Percentiles rank a stretch among this genome's conserved stretches.
phyloP scores from a whole-genome alignment of 495 filamentous ascomycete species.

The Daldinia grandis region DNA sequence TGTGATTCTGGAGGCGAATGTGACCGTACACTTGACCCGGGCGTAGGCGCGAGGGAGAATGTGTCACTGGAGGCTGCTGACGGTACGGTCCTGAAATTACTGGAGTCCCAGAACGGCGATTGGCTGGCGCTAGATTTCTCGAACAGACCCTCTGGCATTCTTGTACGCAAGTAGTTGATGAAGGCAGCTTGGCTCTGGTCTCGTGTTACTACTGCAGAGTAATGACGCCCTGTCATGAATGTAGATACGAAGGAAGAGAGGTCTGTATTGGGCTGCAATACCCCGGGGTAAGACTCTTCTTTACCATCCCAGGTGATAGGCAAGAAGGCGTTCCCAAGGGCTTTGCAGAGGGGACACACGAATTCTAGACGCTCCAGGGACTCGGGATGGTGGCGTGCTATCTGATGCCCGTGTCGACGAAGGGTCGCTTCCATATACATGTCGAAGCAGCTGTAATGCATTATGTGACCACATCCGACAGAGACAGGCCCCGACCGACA shows the following conservation, averaged over 20 bases:
- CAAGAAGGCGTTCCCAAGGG: conserved; percentile 92
- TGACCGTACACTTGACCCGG: conserved; percentile 42
- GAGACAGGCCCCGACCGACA: conserved; percentile 81
- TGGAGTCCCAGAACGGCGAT: conserved; percentile 32
- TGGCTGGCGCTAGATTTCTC: conserved; percentile 59
- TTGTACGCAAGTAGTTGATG: conserved; percentile 66
- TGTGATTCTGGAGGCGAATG: conserved; percentile 47
- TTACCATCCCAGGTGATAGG: conserved; percentile 96
- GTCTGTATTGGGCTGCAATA: conserved; percentile 61
- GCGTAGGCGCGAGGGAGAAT: conserved; percentile 38
- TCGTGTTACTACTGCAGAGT: conserved; percentile 51
- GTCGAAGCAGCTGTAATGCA: conserved; percentile 98
- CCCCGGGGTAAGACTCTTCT: conserved; percentile 78
- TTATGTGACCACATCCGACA: conserved; percentile 95
- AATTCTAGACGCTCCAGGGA: conserved; percentile 80
- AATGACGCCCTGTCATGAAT: conserved; percentile 49
- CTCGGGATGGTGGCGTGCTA: conserved; percentile 92
- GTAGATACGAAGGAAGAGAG: conserved; percentile 73
- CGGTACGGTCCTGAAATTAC: conserved; percentile 33
- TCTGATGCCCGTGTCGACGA: conserved; percentile 86
- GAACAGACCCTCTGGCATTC: conserved; percentile 68
- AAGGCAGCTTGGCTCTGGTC: conserved; percentile 67
- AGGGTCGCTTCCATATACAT: conserved; percentile 82
- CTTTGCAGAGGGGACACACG: conserved; percentile 97
- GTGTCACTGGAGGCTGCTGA: conserved; percentile 40